phyloP scores from a whole-genome alignment of 2,329 filamentous ascomycete species.

The Venturiaceae sp. region DNA sequence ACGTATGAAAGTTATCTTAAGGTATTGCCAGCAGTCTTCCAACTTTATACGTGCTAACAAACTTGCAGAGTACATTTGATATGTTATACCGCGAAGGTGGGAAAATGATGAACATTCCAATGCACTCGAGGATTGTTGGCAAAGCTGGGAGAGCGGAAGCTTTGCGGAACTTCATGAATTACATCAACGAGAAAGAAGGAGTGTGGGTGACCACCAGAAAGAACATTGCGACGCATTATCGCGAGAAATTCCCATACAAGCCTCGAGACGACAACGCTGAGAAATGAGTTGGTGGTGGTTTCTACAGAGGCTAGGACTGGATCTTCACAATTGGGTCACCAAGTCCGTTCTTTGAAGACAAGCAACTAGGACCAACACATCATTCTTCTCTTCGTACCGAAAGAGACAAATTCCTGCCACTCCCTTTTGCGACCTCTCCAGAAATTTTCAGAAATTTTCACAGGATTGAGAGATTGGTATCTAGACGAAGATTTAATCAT shows the following conservation, averaged over 20 bases:
- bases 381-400: too few relatives aligned
- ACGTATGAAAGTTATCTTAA: constrained; percentile 37
- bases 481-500: too few relatives aligned
- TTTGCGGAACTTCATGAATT: constrained; percentile 43
- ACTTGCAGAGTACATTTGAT: constrained; percentile 36
- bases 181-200: constrained; percentile 40
- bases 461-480: too few relatives aligned
- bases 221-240: constrained; percentile 42
- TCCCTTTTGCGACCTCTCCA: too few relatives aligned
- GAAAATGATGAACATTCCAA: constrained; percentile 49
- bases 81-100: constrained; percentile 43
- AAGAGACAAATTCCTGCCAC: too few relatives aligned
- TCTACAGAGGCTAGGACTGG: too few relatives aligned
- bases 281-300: not conserved
- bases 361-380: too few relatives aligned
- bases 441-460: too few relatives aligned
- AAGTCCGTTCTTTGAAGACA: too few relatives aligned
- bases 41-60: not conserved
- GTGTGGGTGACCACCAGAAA: constrained; percentile 46
- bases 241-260: constrained; percentile 30
- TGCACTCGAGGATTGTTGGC: constrained; percentile 45
- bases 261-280: not conserved
- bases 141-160: constrained; percentile 42
- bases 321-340: too few relatives aligned
- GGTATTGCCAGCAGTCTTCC: not conserved